A percentile compares a stretch with the other conserved stretches of the same genome.
These are phyloP conservation scores for Mycena alexandri DNA, from an alignment of 768 basidiomycete species.

Conservation along the genomic window DNA sequence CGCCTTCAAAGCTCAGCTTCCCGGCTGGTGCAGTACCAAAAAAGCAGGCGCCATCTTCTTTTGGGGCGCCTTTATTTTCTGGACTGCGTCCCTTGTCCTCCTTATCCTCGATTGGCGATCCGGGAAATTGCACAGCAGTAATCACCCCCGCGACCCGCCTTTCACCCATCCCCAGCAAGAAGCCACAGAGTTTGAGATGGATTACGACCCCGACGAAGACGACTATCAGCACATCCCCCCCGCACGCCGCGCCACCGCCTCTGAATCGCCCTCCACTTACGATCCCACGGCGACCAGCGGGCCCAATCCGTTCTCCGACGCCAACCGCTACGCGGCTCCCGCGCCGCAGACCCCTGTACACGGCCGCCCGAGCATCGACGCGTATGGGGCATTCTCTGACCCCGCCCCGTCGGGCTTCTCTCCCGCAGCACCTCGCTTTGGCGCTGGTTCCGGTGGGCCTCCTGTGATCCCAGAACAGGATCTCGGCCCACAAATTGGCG, in stretches of 20 bases:
- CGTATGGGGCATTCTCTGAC: constrained; percentile 92
- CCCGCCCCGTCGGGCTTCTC: constrained; percentile 83
- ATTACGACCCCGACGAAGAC: constrained; percentile 66
- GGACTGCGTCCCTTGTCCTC: constrained; percentile 77
- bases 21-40: constrained; percentile 93
- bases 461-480: constrained; percentile 58
- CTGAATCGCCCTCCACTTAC: constrained; percentile 45
- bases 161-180: constrained; percentile 71
- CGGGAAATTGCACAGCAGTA: constrained; percentile 63
- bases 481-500: constrained; percentile 56
- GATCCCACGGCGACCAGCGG: constrained; percentile 45
- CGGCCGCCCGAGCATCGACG: constrained; percentile 82
- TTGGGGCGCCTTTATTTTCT: constrained; percentile 87
- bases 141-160: constrained; percentile 74
- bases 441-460: constrained; percentile 45
- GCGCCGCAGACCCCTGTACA: constrained; percentile 42
- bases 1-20: constrained; percentile 74
- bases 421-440: constrained; percentile 47
- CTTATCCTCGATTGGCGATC: constrained; percentile 83
- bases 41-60: constrained; percentile 92
- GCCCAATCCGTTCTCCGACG: constrained; percentile 65
- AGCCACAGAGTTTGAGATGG: constrained; percentile 59
- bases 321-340: constrained; percentile 61
- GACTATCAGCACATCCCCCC: constrained; percentile 67
- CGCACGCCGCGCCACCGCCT: constrained; percentile 43